Base-by-base conservation (phyloP, 208 protist species). In the Porcisia deanei region DNA sequence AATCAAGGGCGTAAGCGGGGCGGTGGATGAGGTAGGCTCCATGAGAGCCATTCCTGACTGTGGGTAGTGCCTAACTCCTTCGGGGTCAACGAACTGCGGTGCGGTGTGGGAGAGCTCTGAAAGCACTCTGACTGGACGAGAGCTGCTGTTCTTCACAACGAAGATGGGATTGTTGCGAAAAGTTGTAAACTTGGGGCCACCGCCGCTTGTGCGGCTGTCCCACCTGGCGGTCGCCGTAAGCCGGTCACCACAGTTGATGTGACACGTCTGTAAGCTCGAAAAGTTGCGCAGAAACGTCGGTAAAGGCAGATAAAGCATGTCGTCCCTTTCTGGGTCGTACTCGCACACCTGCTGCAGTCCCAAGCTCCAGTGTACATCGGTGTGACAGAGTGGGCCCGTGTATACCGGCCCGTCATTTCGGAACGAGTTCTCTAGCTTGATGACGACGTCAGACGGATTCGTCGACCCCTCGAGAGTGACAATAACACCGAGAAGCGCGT, bases 151-250 rank as follows among this genome's bases (percentile, higher is more conserved):
- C 80, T 97, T 89, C 59, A 97, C 75, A 20, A 94, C 41, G 79
- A 86, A 97, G 74, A 97, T 95, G 2, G 93, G 91, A 79, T 97
- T 97, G 80, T 91, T 93, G 54, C 93, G 91, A 84, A 95, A 97
- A 68, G 74, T 87, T 4, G 93, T 94, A 71, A 88, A 91, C 80
- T 89, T 93, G 55, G 93, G 85, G 74, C 91, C 94, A 61, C 93
- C 93, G 25, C 93, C 93, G 39, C 71, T 71, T 1, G 89, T 94
- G 68, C 86, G 77, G 41, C 70, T 54, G 63, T 88, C 84, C 93
- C 93, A 97, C 71, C 71, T 70, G 12, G 91, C 90, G 1, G 72
- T 70, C 47, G 83, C 74, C 14, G 84, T 97, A 45, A 95, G 74
- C 22, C 91, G 91, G 71, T 94, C 90, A 73, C 93, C 93, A 77